phyloP scores from a whole-genome alignment of 306 rosid genomes.

The Purshia tridentata region DNA sequence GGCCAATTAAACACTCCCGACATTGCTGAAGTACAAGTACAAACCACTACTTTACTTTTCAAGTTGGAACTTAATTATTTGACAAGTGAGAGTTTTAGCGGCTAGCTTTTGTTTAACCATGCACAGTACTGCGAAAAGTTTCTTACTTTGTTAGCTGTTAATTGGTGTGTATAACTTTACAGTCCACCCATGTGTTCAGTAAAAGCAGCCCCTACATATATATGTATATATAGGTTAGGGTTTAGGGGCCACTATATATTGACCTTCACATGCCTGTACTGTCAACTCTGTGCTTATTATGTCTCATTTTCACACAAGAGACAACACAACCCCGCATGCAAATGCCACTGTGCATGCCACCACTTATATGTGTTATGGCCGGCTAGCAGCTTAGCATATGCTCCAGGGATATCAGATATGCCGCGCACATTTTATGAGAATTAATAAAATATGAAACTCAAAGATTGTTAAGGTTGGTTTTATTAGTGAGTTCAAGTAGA shows the following conservation, averaged over 20 bases:
- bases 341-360: no score
- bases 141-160: slow-evolving; percentile 6
- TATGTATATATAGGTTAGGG: no score
- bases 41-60: not conserved
- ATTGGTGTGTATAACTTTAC: slow-evolving; percentile 3
- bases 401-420: no score
- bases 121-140: not conserved
- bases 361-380: no score
- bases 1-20: no score
- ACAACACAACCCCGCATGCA: not conserved
- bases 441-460: not conserved
- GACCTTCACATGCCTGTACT: not conserved
- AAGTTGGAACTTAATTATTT: not conserved
- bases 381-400: no score
- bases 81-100: not conserved
- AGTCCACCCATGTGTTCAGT: slow-evolving; percentile 24
- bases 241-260: not conserved
- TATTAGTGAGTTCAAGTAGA: not conserved
- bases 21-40: no score
- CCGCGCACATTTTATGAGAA: no score
- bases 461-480: not conserved
- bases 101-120: not conserved
- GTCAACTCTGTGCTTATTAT: no score
- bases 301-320: slow-evolving; percentile 9
- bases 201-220: slow-evolving; percentile 1